These are phyloP conservation scores for Evernia prunastri DNA, from an alignment of 495 filamentous ascomycete genomes.

Conservation along the genomic window DNA sequence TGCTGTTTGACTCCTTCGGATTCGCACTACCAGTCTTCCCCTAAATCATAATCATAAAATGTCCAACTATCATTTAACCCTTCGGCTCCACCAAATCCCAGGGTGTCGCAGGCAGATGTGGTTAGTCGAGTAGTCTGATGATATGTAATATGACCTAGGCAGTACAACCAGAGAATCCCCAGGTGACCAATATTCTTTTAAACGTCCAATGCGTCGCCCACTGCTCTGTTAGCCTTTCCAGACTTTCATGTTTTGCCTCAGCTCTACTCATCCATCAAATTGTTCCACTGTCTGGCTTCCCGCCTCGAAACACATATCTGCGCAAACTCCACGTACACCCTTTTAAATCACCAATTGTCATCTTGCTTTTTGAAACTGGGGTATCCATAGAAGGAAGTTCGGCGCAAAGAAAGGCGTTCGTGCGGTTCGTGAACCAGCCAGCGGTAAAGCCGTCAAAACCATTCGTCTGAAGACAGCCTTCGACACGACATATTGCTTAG, in stretches of 20 bases:
- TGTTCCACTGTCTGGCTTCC: background rate
- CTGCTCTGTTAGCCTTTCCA: conserved; percentile 1
- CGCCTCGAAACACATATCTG: background rate
- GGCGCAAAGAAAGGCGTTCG: background rate
- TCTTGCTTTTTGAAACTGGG: background rate
- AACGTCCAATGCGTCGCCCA: conserved; percentile 5
- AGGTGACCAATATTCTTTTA: background rate
- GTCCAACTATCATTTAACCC: background rate
- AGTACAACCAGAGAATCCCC: conserved; percentile 3
- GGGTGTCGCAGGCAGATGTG: background rate
- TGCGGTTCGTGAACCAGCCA: background rate
- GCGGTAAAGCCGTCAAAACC: background rate
- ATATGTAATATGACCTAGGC: conserved; percentile 17
- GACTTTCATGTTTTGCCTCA: background rate
- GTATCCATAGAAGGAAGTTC: no score
- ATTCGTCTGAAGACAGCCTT: background rate
- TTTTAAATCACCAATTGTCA: background rate
- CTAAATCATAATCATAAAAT: conserved; percentile 11
- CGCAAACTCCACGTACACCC: background rate
- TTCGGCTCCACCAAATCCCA: conserved; percentile 3
- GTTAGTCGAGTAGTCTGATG: background rate
- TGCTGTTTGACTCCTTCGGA: conserved; percentile 12
- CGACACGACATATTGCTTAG: background rate
- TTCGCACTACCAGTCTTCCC: conserved; percentile 7
- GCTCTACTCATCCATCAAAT: background rate